Evolutionary conservation across 495 filamentous ascomycete species (phyloP), one percentile per base, ranked within the genome.

Genomic region (Xylaria venustula): DNA sequence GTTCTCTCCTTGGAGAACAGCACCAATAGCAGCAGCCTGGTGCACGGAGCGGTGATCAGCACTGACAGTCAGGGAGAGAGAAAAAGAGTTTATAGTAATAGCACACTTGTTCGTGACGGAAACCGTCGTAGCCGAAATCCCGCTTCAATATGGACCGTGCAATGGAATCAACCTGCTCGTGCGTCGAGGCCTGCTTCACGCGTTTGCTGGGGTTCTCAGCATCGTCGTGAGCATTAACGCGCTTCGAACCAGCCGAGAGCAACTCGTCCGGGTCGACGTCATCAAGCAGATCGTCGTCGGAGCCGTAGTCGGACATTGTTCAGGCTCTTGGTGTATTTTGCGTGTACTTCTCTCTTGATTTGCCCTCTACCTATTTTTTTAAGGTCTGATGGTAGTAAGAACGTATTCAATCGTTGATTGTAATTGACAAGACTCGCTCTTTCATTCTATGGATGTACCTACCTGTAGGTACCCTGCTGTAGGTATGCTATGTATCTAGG

Each of bases 91-190:
- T 17, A 36, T 20, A 28, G 45, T 20, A 40, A 42, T 25, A 15
- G 17, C 60, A 42, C 26, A 81, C 80, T 56, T 87, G 84, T 60
- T 81, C 78, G 30, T 84, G 72, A 28, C 79, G 76, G 55, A 86
- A 87, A 1, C 62, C 50, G 0, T 73, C 50, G 37, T 79, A 76
- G 1, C 76, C 77, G 67, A 85, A 86, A 0, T 67, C 74, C 8
- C 75, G 62, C 30, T 71, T 73, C 2, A 87, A 69, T 1, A 77
- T 70, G 3, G 60, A 62, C 2, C 45, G 44, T 4, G 60, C 52
- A 25, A 62, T 44, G 8, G 32, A 8, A 42, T 55, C 51, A 45
- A 40, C 54, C 7, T 64, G 46, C 0, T 61, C 60, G 19, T 65
- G 28, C 1, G 64, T 44, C 14, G 68, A 54, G 3, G 40, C 36